Conservation (phyloP, 352 stramenopile genomes). For the Globisporangium mamillatum region DNA sequence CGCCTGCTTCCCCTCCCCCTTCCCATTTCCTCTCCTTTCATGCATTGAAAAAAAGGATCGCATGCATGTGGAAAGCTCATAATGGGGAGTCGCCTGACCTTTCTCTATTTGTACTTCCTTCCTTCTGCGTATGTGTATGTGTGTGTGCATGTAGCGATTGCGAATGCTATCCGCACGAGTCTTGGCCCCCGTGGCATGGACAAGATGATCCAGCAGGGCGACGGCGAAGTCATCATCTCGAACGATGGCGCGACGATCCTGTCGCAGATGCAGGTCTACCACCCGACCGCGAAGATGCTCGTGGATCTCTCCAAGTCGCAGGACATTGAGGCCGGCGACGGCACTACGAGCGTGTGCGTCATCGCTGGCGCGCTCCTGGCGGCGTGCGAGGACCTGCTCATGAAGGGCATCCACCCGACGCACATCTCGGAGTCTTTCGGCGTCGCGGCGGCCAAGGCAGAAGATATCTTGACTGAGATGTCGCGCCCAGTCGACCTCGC, state of each 20-base stretch:
- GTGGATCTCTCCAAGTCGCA: slow-evolving; percentile 99
- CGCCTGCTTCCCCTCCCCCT: background rate
- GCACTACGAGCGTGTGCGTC: slow-evolving; percentile 98
- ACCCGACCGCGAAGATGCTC: slow-evolving; percentile 99
- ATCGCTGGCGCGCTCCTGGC: slow-evolving; percentile 98
- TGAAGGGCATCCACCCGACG: slow-evolving; percentile 98
- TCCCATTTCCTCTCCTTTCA: background rate
- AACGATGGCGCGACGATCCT: slow-evolving; percentile 99
- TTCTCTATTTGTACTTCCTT: background rate
- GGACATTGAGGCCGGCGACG: slow-evolving; percentile 98
- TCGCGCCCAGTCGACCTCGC: slow-evolving; percentile 91
- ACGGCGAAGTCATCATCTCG: slow-evolving; percentile 99
- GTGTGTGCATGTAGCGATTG: slow-evolving; percentile 84
- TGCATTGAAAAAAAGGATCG: slow-evolving; percentile 6
- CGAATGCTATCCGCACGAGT: slow-evolving; percentile 97
- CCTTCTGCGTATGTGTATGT: background rate
- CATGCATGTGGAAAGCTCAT: background rate
- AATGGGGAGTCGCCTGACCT: background rate
- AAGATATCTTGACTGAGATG: slow-evolving; percentile 90
- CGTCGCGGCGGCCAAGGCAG: slow-evolving; percentile 84
- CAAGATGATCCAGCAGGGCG: slow-evolving; percentile 98
- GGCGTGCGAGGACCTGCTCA: slow-evolving; percentile 89
- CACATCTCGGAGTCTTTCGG: slow-evolving; percentile 97
- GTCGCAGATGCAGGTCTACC: slow-evolving; percentile 97
- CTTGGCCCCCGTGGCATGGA: slow-evolving; percentile 98